Conservation (phyloP, 345 rosid species). For the Citrus mangshanensis region DNA sequence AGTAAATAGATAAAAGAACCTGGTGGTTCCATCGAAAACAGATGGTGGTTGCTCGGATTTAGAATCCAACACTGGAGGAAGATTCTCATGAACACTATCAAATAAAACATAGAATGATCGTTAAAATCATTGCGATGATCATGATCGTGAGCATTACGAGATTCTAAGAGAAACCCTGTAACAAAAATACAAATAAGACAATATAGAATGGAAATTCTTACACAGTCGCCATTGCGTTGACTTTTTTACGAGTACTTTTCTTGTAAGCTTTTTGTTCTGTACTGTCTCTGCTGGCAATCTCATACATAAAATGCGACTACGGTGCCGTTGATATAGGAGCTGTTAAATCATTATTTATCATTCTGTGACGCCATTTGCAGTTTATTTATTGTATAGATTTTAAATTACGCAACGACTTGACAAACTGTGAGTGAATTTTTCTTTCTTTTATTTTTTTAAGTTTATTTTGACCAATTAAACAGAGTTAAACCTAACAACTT, state of each 20-base stretch:
- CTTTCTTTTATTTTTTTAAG: too few species aligned
- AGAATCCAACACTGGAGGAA: conserved; percentile 49
- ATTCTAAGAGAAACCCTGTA: not conserved
- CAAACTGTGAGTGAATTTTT: too few species aligned
- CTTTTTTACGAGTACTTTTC: too few species aligned
- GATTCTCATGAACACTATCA: conserved; percentile 33
- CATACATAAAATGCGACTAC: not conserved
- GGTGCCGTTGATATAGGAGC: not conserved
- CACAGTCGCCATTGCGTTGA: conserved; percentile 27
- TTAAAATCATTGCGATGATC: not conserved
- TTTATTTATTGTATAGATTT: too few species aligned
- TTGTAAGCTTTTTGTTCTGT: too few species aligned
- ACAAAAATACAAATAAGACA: not conserved
- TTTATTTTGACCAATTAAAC: too few species aligned
- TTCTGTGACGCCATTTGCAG: too few species aligned
- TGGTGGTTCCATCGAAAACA: conserved; percentile 71
- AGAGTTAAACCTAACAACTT: too few species aligned
- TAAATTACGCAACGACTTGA: too few species aligned
- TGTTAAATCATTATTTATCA: too few species aligned
- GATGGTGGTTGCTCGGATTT: conserved; percentile 49
- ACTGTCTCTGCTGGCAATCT: too few species aligned
- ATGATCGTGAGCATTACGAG: not conserved
- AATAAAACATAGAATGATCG: not conserved
- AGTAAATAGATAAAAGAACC: conserved; percentile 10
- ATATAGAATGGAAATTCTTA: conserved; percentile 13